These are phyloP conservation scores for Dipteronia sinensis DNA, from an alignment of 345 rosid species.

Conservation along the genomic window DNA sequence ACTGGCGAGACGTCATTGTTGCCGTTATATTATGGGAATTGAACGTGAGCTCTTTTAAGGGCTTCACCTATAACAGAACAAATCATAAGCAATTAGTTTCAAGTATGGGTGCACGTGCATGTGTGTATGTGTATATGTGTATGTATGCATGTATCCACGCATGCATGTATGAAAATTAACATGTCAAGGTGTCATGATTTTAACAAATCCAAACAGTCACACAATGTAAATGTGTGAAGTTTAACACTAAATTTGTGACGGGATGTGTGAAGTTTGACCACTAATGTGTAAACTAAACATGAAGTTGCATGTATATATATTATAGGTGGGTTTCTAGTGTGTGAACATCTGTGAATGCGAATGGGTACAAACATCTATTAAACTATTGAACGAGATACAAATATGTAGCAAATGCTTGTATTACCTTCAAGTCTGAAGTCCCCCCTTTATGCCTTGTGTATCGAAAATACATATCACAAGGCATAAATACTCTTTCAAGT, in stretches of 20 bases:
- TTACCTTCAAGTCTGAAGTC: constrained; percentile 94
- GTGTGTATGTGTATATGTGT: no score
- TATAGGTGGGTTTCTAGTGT: neutral
- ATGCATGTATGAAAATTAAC: neutral
- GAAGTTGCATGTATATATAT: neutral
- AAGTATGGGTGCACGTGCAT: neutral
- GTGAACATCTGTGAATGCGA: neutral
- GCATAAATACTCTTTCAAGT: constrained; percentile 98
- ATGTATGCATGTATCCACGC: neutral
- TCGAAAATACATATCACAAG: constrained; percentile 95
- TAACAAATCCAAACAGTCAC: neutral
- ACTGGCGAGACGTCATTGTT: constrained; percentile 96
- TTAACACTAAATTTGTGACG: neutral
- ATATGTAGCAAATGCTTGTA: constrained; percentile 5
- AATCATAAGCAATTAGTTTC: constrained; percentile 18
- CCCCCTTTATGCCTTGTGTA: constrained; percentile 99
- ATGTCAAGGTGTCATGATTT: neutral
- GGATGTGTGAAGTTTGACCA: neutral
- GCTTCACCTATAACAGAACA: constrained; percentile 73
- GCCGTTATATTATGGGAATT: constrained; percentile 84
- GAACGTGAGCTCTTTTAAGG: constrained; percentile 91
- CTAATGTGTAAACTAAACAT: neutral
- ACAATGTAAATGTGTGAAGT: neutral
- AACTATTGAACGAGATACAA: neutral
- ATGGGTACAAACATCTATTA: constrained; percentile 13